Percentiles rank a stretch among this genome's conserved stretches.
Conservation (phyloP, 1,139 yeast genomes). For the Hansenula sp. region DNA sequence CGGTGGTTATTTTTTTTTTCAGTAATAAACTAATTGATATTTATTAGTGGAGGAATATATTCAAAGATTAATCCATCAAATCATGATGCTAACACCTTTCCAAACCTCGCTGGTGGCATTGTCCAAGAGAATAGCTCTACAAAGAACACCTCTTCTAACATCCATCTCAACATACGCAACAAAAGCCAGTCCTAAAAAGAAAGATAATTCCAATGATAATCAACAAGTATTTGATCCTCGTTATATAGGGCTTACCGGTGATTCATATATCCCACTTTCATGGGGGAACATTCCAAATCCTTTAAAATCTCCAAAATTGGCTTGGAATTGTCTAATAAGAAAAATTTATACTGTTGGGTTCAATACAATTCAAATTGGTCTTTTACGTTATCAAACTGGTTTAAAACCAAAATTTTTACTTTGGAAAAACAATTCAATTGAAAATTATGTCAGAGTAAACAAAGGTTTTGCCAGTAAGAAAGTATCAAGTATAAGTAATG, state of each 20-base stretch:
- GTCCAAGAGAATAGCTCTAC: not conserved
- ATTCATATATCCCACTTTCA: slow-evolving; percentile 46
- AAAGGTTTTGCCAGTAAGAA: slow-evolving; percentile 58
- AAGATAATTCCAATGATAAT: slow-evolving; percentile 5
- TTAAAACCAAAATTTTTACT: slow-evolving; percentile 59
- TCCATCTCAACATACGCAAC: not conserved
- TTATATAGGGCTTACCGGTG: slow-evolving; percentile 41
- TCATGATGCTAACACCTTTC: not conserved
- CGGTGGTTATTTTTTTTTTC: not conserved
- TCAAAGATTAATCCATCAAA: too few species aligned
- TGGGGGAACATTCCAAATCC: slow-evolving; percentile 39
- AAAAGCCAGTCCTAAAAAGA: slow-evolving; percentile 3
- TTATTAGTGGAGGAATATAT: too few species aligned
- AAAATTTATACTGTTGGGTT: slow-evolving; percentile 51
- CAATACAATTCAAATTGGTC: slow-evolving; percentile 61
- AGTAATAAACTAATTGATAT: not conserved
- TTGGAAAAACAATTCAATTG: slow-evolving; percentile 74
- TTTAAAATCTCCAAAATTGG: slow-evolving; percentile 35
- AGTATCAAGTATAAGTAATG: slow-evolving; percentile 37
- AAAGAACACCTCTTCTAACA: not conserved
- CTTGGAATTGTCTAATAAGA: slow-evolving; percentile 38
- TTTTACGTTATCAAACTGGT: slow-evolving; percentile 59
- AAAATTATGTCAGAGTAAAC: slow-evolving; percentile 60
- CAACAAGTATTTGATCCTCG: slow-evolving; percentile 31
- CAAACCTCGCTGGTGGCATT: not conserved